Percentiles rank a stretch among this genome's conserved stretches.
Conservation (phyloP, 345 rosid genomes). For the Hevea brasiliensis region DNA sequence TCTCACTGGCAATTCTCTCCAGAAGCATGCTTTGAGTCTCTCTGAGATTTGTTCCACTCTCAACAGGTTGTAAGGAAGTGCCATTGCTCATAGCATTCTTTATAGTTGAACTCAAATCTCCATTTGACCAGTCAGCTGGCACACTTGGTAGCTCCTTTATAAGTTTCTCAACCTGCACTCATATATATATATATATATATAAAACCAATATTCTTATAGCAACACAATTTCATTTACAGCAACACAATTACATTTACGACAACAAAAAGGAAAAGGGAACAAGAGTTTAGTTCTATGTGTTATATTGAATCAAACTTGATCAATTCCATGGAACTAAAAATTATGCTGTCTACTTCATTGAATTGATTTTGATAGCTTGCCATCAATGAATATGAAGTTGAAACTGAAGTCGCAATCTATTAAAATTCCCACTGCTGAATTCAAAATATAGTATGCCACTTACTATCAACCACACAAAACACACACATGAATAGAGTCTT, state of each 20-base stretch:
- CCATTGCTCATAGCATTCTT: constrained; percentile 47
- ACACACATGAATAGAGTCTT: background rate
- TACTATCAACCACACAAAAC: background rate
- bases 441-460: background rate
- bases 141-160: constrained; percentile 85
- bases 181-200: constrained; percentile 8
- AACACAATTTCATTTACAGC: background rate
- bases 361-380: background rate
- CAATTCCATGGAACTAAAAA: background rate
- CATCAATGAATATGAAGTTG: background rate
- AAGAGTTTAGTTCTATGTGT: background rate
- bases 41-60: constrained; percentile 75
- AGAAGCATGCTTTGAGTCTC: constrained; percentile 97
- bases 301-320: background rate
- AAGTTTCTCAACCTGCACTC: constrained; percentile 84
- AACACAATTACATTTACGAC: background rate
- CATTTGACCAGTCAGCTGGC: constrained; percentile 81
- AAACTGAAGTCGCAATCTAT: background rate
- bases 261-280: background rate
- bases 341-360: background rate
- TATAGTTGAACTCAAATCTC: constrained; percentile 47
- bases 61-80: constrained; percentile 39
- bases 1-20: constrained; percentile 97
- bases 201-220: background rate
- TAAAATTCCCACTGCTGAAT: background rate